A percentile compares a stretch with the other conserved stretches of the same genome.
Evolutionary conservation across 129 eudicot genomes (phyloP).

Genomic region (Chrysanthemum lavandulifolium): DNA sequence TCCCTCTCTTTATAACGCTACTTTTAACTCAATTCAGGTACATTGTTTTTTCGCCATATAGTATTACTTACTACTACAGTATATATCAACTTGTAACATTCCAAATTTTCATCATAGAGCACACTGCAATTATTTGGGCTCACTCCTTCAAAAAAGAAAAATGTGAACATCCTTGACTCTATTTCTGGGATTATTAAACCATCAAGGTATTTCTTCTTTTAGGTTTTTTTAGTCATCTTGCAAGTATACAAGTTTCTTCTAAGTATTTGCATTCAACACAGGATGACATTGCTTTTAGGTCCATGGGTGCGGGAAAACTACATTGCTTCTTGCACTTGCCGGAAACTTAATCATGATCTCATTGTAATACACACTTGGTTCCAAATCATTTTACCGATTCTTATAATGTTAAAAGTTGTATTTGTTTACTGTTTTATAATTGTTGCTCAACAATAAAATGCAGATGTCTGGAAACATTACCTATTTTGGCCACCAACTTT

Average conservation of each 20-base stretch:
- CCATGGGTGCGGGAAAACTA: constrained; percentile 56
- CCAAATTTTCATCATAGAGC: not conserved
- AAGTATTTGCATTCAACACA: constrained; percentile 4
- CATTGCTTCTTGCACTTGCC: constrained; percentile 49
- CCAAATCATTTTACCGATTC: not conserved
- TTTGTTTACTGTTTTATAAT: not conserved
- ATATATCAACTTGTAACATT: not conserved
- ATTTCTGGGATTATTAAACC: constrained; percentile 20
- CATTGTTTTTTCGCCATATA: not conserved
- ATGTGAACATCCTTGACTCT: constrained; percentile 24
- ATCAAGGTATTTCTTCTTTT: constrained; percentile 16
- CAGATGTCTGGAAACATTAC: constrained; percentile 43
- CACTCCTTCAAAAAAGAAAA: constrained; percentile 17
- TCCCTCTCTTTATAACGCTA: constrained; percentile 34
- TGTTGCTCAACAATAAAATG: not conserved
- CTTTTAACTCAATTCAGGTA: constrained; percentile 36
- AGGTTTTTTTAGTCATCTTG: not conserved
- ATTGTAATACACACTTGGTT: constrained; percentile 20
- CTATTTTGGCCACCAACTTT: constrained; percentile 39
- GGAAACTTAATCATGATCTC: constrained; percentile 40
- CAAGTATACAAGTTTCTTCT: not conserved
- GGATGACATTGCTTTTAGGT: constrained; percentile 55
- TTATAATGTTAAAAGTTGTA: not conserved
- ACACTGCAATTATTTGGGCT: constrained; percentile 13
- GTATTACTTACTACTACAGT: too few relatives aligned